A percentile compares a stretch with the other conserved stretches of the same genome.
Evolutionary conservation across 345 rosid species (phyloP).

Genomic region (Gossypium turneri): DNA sequence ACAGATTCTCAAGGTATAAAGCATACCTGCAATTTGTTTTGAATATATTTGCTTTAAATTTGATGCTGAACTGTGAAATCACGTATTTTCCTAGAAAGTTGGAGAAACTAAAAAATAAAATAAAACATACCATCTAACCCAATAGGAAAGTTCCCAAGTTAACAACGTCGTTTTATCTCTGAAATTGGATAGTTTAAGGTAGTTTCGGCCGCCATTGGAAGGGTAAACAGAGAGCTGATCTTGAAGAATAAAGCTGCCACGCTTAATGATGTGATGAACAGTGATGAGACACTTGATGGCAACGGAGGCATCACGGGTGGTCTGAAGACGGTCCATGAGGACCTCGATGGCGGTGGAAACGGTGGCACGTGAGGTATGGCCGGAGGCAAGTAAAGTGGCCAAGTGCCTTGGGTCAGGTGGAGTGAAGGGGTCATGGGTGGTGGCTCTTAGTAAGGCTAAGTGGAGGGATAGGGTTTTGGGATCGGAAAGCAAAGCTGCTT

Average conservation of each 20-base stretch:
- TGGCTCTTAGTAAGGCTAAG: slow-evolving; percentile 67
- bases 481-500: slow-evolving; percentile 59
- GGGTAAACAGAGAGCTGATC: slow-evolving; percentile 86
- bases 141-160: slow-evolving; percentile 82
- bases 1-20: slow-evolving; percentile 55
- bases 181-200: slow-evolving; percentile 71
- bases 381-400: slow-evolving; percentile 56
- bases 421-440: slow-evolving; percentile 60
- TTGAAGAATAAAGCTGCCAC: slow-evolving; percentile 82
- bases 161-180: slow-evolving; percentile 53
- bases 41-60: not conserved
- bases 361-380: slow-evolving; percentile 67
- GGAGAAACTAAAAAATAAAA: not conserved
- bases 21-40: slow-evolving; percentile 43
- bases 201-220: slow-evolving; percentile 71
- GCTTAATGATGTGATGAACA: slow-evolving; percentile 56
- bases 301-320: slow-evolving; percentile 66
- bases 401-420: slow-evolving; percentile 58
- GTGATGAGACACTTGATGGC: slow-evolving; percentile 69
- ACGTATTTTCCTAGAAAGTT: not conserved
- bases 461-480: slow-evolving; percentile 42
- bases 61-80: not conserved
- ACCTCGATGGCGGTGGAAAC: slow-evolving; percentile 58
- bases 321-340: slow-evolving; percentile 86
- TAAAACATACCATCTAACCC: slow-evolving; percentile 73